Base-by-base conservation (phyloP, 2,329 filamentous ascomycete species). In the Neofusicoccum parvum region DNA sequence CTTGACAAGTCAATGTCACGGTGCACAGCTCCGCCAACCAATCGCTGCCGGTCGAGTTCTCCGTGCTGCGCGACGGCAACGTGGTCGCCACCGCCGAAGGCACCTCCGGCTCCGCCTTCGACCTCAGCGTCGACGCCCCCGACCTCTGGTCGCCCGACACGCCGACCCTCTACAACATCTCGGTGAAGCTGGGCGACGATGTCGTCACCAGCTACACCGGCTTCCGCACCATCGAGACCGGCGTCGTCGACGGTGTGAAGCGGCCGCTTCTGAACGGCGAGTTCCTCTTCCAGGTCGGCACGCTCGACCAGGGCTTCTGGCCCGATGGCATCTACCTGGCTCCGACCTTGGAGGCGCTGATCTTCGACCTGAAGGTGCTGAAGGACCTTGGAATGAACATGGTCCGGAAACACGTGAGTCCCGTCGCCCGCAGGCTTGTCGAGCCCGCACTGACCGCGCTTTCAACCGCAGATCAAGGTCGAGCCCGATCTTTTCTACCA, bases 221-320 rank as follows among this genome's bases (percentile, higher is more conserved):
- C 1, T 91, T 92, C 77, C 82, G 89, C 34, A 90, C 87, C 0
- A 82, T 91, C 41, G 82, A 84, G 0, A 79, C 79, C 6, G 88
- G 85, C 1, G 75, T 79, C 0, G 78, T 91, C 1, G 76, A 88
- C 17, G 88, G 87, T 0, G 73, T 89, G 1, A 79, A 85, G 65
- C 83, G 89, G 0, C 88, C 88, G 0, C 74, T 90, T 0, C 76
- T 92, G 45, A 92, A 92, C 67, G 88, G 87, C n/a, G 80, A 90
- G 63, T 90, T 90, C 45, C 78, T 87, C 12, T 92, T 91, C 73
- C 81, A 85, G 48, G 89, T 91, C 60, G 88, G 88, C 3, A 89
- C 88, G 0, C 80, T 92, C 0, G 89, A 92, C 65, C 89, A 92
- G 70, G 89, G 89, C 0, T 90, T 82, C 73, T 91, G 88, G 89